Evolutionary conservation across 208 protist species (phyloP).

Genomic region (Vickermania ingenoplastis): DNA sequence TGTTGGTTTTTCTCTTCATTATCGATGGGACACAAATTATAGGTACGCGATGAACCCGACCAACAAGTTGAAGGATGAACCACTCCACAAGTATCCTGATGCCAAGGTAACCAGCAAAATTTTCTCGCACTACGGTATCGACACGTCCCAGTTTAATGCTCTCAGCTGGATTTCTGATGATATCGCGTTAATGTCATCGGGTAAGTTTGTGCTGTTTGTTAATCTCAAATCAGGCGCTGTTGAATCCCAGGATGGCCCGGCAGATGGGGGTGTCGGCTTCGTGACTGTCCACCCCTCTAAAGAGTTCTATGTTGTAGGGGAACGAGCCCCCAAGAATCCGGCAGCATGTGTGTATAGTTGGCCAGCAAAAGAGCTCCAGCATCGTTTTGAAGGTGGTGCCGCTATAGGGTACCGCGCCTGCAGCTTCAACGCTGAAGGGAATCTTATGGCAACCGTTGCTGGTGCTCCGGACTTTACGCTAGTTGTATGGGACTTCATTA

Average conservation of each 20-base stretch:
- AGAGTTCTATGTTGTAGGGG: constrained; percentile 75
- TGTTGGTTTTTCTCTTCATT: too few species aligned
- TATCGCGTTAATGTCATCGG: constrained; percentile 54
- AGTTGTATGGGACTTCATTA: constrained; percentile 94
- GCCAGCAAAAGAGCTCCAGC: constrained; percentile 39
- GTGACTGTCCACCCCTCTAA: constrained; percentile 62
- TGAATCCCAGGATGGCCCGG: constrained; percentile 43
- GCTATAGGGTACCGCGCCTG: constrained; percentile 83
- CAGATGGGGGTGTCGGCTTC: constrained; percentile 44
- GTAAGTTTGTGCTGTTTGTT: constrained; percentile 80
- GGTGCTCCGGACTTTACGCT: constrained; percentile 93
- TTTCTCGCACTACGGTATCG: constrained; percentile 53
- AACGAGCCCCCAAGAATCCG: constrained; percentile 51
- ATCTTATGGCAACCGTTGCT: constrained; percentile 91
- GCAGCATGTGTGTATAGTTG: constrained; percentile 75
- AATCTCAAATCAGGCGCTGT: constrained; percentile 40
- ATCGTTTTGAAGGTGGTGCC: constrained; percentile 71
- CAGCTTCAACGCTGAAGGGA: constrained; percentile 81
- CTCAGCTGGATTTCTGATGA: constrained; percentile 42
- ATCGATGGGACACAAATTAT: too few species aligned
- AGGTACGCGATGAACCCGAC: not conserved
- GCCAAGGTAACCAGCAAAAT: constrained; percentile 19
- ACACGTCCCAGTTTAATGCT: constrained; percentile 56
- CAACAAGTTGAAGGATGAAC: constrained; percentile 16
- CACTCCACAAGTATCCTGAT: constrained; percentile 63